These are phyloP conservation scores for Beauveria brongniartii DNA, from an alignment of 2,329 filamentous ascomycete genomes.

Conservation along the genomic window DNA sequence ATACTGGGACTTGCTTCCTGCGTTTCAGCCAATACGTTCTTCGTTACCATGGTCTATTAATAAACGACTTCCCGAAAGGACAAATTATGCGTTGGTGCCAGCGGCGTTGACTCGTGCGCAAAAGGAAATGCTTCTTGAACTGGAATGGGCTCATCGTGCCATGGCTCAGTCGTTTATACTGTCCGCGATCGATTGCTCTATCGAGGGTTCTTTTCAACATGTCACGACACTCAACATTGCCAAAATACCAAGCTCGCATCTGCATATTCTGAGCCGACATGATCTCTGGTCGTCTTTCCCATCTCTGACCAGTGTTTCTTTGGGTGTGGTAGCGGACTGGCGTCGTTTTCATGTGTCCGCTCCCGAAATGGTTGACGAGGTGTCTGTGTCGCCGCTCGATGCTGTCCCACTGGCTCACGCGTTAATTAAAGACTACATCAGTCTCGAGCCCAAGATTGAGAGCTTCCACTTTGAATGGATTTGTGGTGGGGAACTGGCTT, in stretches of 20 bases:
- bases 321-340: slow-evolving; percentile 61
- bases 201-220: slow-evolving; percentile 37
- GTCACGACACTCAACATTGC: slow-evolving; percentile 55
- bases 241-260: slow-evolving; percentile 53
- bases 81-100: slow-evolving; percentile 38
- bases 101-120: slow-evolving; percentile 52
- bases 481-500: slow-evolving; percentile 58
- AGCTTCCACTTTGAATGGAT: slow-evolving; percentile 58
- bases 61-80: slow-evolving; percentile 12
- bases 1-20: background rate
- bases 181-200: slow-evolving; percentile 51
- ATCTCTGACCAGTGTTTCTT: slow-evolving; percentile 42
- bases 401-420: slow-evolving; percentile 43
- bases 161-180: slow-evolving; percentile 62
- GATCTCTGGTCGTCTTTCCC: slow-evolving; percentile 57
- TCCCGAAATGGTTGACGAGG: slow-evolving; percentile 41
- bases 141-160: slow-evolving; percentile 60
- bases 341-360: slow-evolving; percentile 46
- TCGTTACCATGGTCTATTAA: fast-evolving
- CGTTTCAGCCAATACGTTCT: background rate
- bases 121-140: slow-evolving; percentile 59
- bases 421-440: slow-evolving; percentile 44
- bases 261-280: slow-evolving; percentile 44
- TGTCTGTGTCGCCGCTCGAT: slow-evolving; percentile 39
- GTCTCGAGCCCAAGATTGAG: slow-evolving; percentile 40